A percentile compares a stretch with the other conserved stretches of the same genome.
phyloP scores from a whole-genome alignment of 2,329 filamentous ascomycete genomes.

The Penicillium sp. region DNA sequence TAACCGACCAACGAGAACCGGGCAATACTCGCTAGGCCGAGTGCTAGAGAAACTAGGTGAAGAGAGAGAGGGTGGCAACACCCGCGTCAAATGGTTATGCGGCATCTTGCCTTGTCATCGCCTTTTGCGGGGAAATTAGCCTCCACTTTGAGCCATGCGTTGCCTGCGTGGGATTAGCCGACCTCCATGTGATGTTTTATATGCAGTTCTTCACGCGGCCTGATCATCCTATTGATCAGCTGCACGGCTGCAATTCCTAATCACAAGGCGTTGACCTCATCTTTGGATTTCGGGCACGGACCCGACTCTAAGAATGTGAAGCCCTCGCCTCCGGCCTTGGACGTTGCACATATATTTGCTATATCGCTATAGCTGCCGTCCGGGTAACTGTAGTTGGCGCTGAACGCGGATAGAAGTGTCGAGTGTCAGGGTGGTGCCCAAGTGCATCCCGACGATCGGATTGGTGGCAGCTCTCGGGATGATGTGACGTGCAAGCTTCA shows the following conservation, averaged over 20 bases:
- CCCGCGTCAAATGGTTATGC: no score
- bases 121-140: slow-evolving; percentile 8
- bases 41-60: not conserved
- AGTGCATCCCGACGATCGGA: slow-evolving; percentile 2
- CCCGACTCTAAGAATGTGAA: not conserved
- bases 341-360: not conserved
- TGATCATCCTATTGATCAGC: not conserved
- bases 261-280: not conserved
- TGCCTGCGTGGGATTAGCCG: slow-evolving; percentile 2
- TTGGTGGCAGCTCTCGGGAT: slow-evolving; percentile 18
- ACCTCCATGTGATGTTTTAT: not conserved
- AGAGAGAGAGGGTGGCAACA: not conserved
- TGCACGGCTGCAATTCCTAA: not conserved
- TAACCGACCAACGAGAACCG: not conserved
- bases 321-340: not conserved
- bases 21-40: not conserved
- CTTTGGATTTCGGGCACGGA: not conserved
- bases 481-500: slow-evolving; percentile 3
- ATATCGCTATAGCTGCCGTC: not conserved
- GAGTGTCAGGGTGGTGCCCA: not conserved
- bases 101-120: not conserved
- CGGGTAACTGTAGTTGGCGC: not conserved
- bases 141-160: not conserved
- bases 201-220: not conserved
- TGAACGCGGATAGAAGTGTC: not conserved